Evolutionary conservation across 2,329 filamentous ascomycete species (phyloP).

Genomic region (Ciborinia camelliae): DNA sequence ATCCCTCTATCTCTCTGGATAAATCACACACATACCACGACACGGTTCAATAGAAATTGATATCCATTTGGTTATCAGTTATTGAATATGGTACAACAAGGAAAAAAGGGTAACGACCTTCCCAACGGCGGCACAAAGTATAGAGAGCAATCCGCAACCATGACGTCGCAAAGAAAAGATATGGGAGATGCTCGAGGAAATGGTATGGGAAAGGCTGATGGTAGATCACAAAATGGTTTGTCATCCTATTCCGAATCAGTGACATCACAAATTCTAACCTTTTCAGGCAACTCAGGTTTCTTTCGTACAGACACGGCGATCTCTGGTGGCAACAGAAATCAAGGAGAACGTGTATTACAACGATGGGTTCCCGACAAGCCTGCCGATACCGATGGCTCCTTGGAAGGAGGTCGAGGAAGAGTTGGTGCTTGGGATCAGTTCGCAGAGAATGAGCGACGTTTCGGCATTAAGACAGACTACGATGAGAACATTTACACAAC

Average conservation of each 20-base stretch:
- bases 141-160: constrained; percentile 47
- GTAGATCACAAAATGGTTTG: constrained; percentile 54
- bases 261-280: constrained; percentile 24
- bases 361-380: constrained; percentile 71
- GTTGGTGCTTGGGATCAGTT: constrained; percentile 82
- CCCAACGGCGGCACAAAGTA: constrained; percentile 47
- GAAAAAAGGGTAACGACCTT: constrained; percentile 39
- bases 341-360: constrained; percentile 72
- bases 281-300: constrained; percentile 58
- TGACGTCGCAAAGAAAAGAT: constrained; percentile 61
- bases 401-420: constrained; percentile 52
- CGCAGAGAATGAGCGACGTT: constrained; percentile 79
- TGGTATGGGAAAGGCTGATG: constrained; percentile 50
- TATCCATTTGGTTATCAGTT: constrained; percentile 1
- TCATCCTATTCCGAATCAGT: background rate
- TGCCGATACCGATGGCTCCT: constrained; percentile 63
- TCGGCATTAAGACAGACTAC: constrained; percentile 85
- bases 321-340: constrained; percentile 67
- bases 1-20: background rate
- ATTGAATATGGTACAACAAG: constrained; percentile 59
- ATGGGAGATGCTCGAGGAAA: constrained; percentile 49
- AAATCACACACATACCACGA: background rate
- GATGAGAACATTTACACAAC: constrained; percentile 96
- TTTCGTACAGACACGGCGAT: constrained; percentile 91
- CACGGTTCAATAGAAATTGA: constrained; percentile 4